Conservation (phyloP, 129 eudicot genomes). For the Lactuca saligna region DNA sequence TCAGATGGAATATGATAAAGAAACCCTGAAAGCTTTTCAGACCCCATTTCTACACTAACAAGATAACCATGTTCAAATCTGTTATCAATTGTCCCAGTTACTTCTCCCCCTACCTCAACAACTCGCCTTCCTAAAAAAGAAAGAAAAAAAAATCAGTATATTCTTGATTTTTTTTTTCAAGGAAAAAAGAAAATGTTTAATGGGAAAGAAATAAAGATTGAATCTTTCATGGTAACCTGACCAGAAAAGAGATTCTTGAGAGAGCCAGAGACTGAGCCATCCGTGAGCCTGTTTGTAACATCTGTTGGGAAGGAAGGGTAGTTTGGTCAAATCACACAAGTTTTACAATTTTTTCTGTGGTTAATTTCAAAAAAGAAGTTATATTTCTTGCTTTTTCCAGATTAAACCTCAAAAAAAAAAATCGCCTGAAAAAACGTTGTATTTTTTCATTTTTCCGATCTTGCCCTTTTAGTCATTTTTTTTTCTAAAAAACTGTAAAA, state of each 20-base stretch:
- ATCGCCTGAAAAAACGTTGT: too few relatives aligned
- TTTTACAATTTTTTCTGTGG: too few relatives aligned
- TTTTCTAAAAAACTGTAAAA: too few relatives aligned
- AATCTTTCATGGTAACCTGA: constrained; percentile 19
- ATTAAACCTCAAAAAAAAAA: too few relatives aligned
- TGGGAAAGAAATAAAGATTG: constrained; percentile 1
- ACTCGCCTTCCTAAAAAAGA: constrained; percentile 43
- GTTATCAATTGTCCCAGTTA: constrained; percentile 80
- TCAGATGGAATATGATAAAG: constrained; percentile 66
- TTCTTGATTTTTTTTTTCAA: neutral
- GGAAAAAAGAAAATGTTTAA: too few relatives aligned
- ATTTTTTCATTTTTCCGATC: too few relatives aligned
- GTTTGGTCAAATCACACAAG: neutral
- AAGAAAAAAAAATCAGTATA: neutral
- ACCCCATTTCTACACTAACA: constrained; percentile 66
- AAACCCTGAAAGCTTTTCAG: constrained; percentile 76
- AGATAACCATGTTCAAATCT: constrained; percentile 81
- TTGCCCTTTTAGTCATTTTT: too few relatives aligned
- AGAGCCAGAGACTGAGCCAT: constrained; percentile 54
- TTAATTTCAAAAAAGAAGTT: too few relatives aligned
- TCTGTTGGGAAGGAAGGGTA: constrained; percentile 36
- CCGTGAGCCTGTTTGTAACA: constrained; percentile 38
- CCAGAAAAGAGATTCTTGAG: constrained; percentile 53
- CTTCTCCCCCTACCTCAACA: constrained; percentile 58
- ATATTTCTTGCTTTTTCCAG: too few relatives aligned